phyloP scores from a whole-genome alignment of 2,329 filamentous ascomycete genomes.

The Alternaria sp. region DNA sequence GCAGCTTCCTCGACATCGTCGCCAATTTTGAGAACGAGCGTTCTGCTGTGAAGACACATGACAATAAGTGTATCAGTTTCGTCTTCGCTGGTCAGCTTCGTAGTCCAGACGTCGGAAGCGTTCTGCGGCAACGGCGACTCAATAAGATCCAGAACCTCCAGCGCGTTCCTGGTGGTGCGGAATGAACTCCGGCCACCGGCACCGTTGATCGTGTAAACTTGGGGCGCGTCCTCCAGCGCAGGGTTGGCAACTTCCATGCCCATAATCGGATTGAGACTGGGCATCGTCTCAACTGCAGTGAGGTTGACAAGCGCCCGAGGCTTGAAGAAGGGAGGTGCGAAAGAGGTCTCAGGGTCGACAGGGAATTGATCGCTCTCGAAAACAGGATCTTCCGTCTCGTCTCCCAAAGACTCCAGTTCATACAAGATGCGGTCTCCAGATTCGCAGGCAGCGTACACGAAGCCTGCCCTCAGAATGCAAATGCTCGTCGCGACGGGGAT shows the following conservation, averaged over 20 bases:
- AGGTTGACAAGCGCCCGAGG: constrained; percentile 82
- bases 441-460: constrained; percentile 90
- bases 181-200: constrained; percentile 89
- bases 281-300: constrained; percentile 82
- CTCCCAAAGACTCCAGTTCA: constrained; percentile 95
- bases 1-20: constrained; percentile 96
- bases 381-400: constrained; percentile 89
- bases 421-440: constrained; percentile 95
- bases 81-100: constrained; percentile 82
- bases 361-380: constrained; percentile 86
- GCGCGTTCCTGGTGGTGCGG: constrained; percentile 87
- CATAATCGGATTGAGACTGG: constrained; percentile 89
- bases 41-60: constrained; percentile 89
- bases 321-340: constrained; percentile 84
- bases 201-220: constrained; percentile 93
- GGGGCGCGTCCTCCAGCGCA: constrained; percentile 90
- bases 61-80: constrained; percentile 94
- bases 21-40: constrained; percentile 91
- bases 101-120: constrained; percentile 94
- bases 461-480: constrained; percentile 94
- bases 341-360: constrained; percentile 74
- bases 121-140: constrained; percentile 88
- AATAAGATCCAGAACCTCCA: constrained; percentile 95
- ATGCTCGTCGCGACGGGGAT: constrained; percentile 87
- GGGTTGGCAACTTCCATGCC: constrained; percentile 93